Percentiles rank a stretch among this genome's conserved stretches.
Conservation (phyloP, 2,329 filamentous ascomycete species). For the Hymenoscyphus occultus region DNA sequence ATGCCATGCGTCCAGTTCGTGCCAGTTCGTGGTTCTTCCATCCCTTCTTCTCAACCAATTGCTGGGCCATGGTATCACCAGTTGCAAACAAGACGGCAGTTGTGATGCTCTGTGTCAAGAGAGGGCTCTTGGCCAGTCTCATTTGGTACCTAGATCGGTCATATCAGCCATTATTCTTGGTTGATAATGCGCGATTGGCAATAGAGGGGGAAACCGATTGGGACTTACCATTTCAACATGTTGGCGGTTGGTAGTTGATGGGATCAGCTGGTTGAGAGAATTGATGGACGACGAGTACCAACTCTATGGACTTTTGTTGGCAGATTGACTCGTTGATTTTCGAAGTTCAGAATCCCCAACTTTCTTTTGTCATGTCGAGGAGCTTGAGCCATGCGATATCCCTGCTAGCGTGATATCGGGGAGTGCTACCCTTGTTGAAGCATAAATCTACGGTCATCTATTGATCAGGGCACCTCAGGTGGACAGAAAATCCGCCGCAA, state of each 20-base stretch:
- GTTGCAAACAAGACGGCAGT: constrained; percentile 90
- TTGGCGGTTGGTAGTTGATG: constrained; percentile 23
- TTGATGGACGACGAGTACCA: not conserved
- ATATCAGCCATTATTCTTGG: not conserved
- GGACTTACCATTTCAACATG: constrained; percentile 35
- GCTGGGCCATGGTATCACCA: constrained; percentile 88
- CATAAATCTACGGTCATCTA: not conserved
- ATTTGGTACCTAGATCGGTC: constrained; percentile 70
- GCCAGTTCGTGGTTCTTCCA: constrained; percentile 69
- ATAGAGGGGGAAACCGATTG: constrained; percentile 2
- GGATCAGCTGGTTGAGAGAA: constrained; percentile 2
- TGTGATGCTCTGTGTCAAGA: constrained; percentile 87
- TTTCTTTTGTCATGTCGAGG: not conserved
- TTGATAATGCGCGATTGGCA: not conserved
- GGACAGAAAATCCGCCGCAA: not conserved
- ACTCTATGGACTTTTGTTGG: not conserved
- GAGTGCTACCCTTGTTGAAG: not conserved
- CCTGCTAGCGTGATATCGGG: not conserved
- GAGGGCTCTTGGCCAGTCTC: constrained; percentile 73
- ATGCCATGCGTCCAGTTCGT: constrained; percentile 73
- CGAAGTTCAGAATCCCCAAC: not conserved
- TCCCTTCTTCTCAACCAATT: constrained; percentile 80
- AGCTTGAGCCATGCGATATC: not conserved
- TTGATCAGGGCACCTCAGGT: not conserved
- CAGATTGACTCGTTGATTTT: not conserved